Conservation (phyloP, 2,329 filamentous ascomycete genomes). For the Phaeosphaeria sp. region DNA sequence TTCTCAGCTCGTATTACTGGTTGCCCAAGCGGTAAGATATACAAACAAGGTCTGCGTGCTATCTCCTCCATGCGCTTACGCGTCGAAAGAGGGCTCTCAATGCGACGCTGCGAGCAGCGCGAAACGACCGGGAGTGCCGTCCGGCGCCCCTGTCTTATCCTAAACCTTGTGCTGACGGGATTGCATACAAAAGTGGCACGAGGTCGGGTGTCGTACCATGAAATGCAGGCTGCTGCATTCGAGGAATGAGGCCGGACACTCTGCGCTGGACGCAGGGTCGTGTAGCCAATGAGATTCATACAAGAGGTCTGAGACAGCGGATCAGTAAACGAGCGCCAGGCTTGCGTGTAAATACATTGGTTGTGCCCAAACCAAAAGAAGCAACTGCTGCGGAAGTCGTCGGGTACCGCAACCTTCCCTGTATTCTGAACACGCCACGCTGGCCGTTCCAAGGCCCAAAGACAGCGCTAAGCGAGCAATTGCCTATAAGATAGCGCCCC, state of each 20-base stretch:
- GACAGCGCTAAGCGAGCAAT: neutral
- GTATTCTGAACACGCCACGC: neutral
- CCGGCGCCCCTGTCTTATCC: neutral
- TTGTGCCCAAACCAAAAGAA: neutral
- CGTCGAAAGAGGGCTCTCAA: neutral
- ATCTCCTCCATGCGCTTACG: neutral
- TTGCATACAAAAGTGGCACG: neutral
- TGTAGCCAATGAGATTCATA: neutral
- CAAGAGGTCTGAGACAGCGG: neutral
- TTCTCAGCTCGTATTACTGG: neutral
- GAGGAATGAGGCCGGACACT: slow-evolving; percentile 20
- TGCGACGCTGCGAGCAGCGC: neutral
- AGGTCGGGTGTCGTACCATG: slow-evolving; percentile 37
- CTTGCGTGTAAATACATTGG: slow-evolving; percentile 1
- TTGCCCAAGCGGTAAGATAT: neutral
- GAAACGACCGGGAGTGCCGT: neutral
- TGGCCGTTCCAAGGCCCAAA: neutral
- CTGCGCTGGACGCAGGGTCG: neutral
- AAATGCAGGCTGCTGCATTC: slow-evolving; percentile 35
- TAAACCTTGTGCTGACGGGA: neutral
- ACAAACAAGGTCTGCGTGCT: neutral
- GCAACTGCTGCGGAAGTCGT: neutral
- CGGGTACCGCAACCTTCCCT: neutral
- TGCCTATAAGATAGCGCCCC: neutral
- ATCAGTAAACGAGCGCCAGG: neutral